Percentiles rank a stretch among this genome's conserved stretches.
phyloP scores from a whole-genome alignment of 352 stramenopile genomes.

The Phytopythium montanum region DNA sequence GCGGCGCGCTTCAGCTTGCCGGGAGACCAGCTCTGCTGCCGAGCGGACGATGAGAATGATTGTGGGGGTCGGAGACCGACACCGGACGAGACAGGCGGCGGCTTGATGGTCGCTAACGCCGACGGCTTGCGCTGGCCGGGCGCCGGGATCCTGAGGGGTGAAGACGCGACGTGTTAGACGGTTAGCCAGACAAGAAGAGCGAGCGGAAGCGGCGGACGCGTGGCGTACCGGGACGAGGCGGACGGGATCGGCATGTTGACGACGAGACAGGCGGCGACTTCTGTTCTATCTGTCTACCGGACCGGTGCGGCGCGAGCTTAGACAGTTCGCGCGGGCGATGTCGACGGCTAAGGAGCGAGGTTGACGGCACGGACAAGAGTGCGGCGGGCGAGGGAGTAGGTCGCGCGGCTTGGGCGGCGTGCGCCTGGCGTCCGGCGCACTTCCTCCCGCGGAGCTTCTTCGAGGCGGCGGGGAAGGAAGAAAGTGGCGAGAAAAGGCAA shows the following conservation, averaged over 20 bases:
- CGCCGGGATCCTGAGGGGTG: slow-evolving; percentile 14
- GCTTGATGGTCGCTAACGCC: slow-evolving; percentile 3
- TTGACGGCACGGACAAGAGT: no score
- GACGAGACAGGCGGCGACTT: no score
- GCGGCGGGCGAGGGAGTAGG: no score
- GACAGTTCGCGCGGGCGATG: no score
- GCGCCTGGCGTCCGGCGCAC: no score
- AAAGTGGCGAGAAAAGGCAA: not conserved
- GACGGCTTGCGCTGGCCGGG: slow-evolving; percentile 14
- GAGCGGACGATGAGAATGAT: slow-evolving; percentile 10
- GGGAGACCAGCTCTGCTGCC: slow-evolving; percentile 2
- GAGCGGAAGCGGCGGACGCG: not conserved
- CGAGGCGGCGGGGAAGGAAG: no score
- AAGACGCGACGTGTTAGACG: no score
- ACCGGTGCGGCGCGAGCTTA: not conserved
- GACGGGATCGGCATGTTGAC: slow-evolving; percentile 3
- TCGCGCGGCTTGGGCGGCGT: no score
- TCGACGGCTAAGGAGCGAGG: no score
- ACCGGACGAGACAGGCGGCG: not conserved
- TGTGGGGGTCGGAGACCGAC: slow-evolving; percentile 12
- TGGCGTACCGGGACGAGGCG: not conserved
- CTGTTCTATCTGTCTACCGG: no score
- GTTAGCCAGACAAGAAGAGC: not conserved
- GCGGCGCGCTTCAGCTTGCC: not conserved
- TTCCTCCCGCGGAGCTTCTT: no score